These are phyloP conservation scores for Fusarium protoensiforme DNA, from an alignment of 2,329 filamentous ascomycete genomes.

Conservation along the genomic window DNA sequence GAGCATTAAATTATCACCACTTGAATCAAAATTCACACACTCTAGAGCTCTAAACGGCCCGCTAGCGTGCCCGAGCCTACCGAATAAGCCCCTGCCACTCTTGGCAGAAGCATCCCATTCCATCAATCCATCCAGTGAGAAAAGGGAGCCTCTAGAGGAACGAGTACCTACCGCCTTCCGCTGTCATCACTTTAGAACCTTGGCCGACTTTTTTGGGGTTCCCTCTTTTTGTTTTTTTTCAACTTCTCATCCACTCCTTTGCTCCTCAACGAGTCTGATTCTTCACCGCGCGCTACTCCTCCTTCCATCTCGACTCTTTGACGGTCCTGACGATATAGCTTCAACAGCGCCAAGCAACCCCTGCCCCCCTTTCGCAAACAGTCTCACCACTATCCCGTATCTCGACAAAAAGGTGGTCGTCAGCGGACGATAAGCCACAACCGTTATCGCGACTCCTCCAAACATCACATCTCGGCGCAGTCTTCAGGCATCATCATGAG, in stretches of 20 bases:
- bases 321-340: constrained; percentile 19
- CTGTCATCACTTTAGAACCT: constrained; percentile 29
- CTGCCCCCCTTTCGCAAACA: constrained; percentile 38
- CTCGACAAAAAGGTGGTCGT: constrained; percentile 24
- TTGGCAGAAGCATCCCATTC: constrained; percentile 38
- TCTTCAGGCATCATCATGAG: constrained; percentile 51
- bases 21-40: constrained; percentile 9
- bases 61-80: constrained; percentile 39
- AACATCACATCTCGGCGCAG: constrained; percentile 2
- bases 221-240: constrained; percentile 21
- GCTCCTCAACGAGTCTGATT: background rate
- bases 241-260: constrained; percentile 44
- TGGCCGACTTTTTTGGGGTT: constrained; percentile 13
- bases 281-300: background rate
- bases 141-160: constrained; percentile 19
- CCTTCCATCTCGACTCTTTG: background rate
- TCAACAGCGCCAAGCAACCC: constrained; percentile 35
- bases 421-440: constrained; percentile 38
- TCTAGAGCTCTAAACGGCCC: constrained; percentile 29
- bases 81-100: constrained; percentile 33
- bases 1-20: constrained; percentile 14
- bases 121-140: background rate
- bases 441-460: constrained; percentile 27
- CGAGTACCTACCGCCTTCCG: constrained; percentile 26
- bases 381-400: constrained; percentile 29